These are phyloP conservation scores for Physocladia obscura DNA, from an alignment of 192 early-diverging fungal species.

Conservation along the genomic window DNA sequence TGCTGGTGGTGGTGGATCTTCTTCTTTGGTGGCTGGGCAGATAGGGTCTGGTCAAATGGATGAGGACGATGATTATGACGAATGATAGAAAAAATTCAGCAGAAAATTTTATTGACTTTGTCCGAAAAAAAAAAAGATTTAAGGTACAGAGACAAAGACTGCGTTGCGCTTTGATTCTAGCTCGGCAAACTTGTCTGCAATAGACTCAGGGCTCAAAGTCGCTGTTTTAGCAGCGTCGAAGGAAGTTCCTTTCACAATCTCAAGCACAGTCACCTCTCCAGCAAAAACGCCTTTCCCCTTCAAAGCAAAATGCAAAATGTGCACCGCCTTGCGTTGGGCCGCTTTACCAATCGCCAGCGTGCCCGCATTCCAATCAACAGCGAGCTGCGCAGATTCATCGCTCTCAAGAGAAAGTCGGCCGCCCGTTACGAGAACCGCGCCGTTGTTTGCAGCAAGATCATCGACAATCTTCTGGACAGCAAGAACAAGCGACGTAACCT, in stretches of 20 bases:
- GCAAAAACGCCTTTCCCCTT: constrained; percentile 31
- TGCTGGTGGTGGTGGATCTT: neutral
- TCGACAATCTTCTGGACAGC: constrained; percentile 16
- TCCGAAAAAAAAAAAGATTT: too few relatives aligned
- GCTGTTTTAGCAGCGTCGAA: neutral
- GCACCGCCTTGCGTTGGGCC: constrained; percentile 30
- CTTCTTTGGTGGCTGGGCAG: neutral
- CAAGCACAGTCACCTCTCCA: constrained; percentile 35
- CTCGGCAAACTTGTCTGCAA: neutral
- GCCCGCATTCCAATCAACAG: constrained; percentile 2
- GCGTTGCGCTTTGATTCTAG: too few relatives aligned
- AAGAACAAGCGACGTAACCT: neutral
- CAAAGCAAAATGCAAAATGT: constrained; percentile 28
- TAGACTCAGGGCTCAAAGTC: neutral
- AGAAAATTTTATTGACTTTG: too few relatives aligned
- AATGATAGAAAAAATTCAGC: too few relatives aligned
- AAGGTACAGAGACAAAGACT: too few relatives aligned
- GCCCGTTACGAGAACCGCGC: constrained; percentile 38
- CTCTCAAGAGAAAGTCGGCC: constrained; percentile 28
- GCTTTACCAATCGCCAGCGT: constrained; percentile 33
- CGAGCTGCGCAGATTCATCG: neutral
- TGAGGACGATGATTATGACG: too few relatives aligned
- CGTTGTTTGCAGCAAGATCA: constrained; percentile 25
- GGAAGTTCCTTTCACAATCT: constrained; percentile 27
- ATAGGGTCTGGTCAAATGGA: too few relatives aligned